Evolutionary conservation across 176 grass and related monocot species (phyloP).

Genomic region (Lolium perenne): DNA sequence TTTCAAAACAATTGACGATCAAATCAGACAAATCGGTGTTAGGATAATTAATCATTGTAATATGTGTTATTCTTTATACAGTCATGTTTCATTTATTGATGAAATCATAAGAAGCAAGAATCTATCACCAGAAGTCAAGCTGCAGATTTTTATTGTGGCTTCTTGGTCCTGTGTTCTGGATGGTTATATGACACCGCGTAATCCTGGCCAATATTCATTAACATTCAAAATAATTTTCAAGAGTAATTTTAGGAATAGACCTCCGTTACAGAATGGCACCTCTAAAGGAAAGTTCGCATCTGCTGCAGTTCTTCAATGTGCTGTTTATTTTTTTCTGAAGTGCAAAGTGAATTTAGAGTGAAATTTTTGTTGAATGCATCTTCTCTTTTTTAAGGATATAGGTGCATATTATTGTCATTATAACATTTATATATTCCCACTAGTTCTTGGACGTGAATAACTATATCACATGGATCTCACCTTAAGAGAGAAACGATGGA

Average conservation of each 20-base stretch:
- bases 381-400: neutral
- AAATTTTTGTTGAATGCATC: neutral
- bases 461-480: neutral
- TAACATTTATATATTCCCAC: neutral
- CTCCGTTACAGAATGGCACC: neutral
- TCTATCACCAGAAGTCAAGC: constrained; percentile 21
- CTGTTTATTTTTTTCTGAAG: neutral
- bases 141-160: neutral
- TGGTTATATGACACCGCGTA: neutral
- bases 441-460: neutral
- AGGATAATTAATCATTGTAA: neutral
- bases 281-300: neutral
- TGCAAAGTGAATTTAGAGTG: neutral
- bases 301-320: neutral
- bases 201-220: neutral
- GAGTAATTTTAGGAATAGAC: neutral
- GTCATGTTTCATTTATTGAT: neutral
- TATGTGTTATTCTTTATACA: neutral
- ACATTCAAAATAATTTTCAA: neutral
- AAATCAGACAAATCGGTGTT: constrained; percentile 9
- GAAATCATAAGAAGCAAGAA: constrained; percentile 2
- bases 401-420: neutral
- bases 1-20: neutral
- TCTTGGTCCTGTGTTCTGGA: neutral
- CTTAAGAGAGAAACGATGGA: neutral